A percentile compares a stretch with the other conserved stretches of the same genome.
These are phyloP conservation scores for Pseudonitzschia pungens DNA, from an alignment of 108 stramenopile species.

Conservation along the genomic window DNA sequence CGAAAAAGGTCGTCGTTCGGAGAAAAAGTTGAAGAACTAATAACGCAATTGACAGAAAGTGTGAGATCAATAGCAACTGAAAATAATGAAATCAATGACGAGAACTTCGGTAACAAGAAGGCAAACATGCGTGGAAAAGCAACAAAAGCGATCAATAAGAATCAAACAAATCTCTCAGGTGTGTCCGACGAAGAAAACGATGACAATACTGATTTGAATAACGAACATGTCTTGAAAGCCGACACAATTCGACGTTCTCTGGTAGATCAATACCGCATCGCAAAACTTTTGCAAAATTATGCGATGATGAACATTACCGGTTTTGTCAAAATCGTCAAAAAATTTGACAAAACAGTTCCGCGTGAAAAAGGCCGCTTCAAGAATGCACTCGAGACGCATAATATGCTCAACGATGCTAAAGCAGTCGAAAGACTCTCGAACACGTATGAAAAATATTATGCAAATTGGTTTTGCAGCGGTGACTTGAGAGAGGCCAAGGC, in stretches of 20 bases:
- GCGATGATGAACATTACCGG: constrained; percentile 93
- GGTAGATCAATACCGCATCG: constrained; percentile 70
- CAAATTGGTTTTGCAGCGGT: constrained; percentile 88
- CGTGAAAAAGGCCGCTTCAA: constrained; percentile 66
- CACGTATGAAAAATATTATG: constrained; percentile 62
- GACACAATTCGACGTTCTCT: constrained; percentile 81
- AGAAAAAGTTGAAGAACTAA: constrained; percentile 4
- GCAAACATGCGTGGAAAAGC: not conserved
- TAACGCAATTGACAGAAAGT: constrained; percentile 1
- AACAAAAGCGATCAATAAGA: not conserved
- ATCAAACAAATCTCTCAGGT: not conserved
- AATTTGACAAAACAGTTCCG: constrained; percentile 83
- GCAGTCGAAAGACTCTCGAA: constrained; percentile 49
- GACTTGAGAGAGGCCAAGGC: constrained; percentile 82
- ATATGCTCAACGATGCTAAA: constrained; percentile 71
- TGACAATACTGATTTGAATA: constrained; percentile 18
- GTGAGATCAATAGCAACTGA: constrained; percentile 5
- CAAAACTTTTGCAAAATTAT: constrained; percentile 83
- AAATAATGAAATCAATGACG: not conserved
- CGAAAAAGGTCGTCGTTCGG: constrained; percentile 2
- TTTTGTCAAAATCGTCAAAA: constrained; percentile 92
- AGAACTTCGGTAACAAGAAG: not conserved
- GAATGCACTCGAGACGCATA: constrained; percentile 25
- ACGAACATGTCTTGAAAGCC: constrained; percentile 37
- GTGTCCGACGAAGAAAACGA: constrained; percentile 24